Conservation (phyloP, 2,329 filamentous ascomycete species). For the Allantophomopsis cytisporea region DNA sequence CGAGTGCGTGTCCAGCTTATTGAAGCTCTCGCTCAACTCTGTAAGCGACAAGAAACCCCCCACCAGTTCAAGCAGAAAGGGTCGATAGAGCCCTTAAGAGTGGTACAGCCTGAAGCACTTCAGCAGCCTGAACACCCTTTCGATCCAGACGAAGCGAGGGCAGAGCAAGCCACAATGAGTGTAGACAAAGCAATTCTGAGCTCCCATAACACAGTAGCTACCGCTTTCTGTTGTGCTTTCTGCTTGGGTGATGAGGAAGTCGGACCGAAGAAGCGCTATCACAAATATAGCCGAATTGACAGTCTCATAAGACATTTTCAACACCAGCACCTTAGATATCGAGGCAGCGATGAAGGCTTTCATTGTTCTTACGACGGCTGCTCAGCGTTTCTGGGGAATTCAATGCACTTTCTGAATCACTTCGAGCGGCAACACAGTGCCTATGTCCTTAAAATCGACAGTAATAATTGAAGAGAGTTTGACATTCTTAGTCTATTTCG, state of each 20-base stretch:
- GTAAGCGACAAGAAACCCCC: constrained; percentile 9
- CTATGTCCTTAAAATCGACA: no score
- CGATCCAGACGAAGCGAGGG: neutral
- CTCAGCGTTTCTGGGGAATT: neutral
- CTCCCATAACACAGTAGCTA: neutral
- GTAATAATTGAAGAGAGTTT: no score
- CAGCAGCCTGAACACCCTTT: neutral
- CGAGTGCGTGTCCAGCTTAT: constrained; percentile 8
- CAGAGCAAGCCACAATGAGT: constrained; percentile 1
- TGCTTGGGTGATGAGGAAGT: constrained; percentile 3
- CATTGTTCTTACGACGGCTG: neutral
- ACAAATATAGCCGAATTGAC: constrained; percentile 2
- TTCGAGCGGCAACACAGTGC: neutral
- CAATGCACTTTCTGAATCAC: constrained; percentile 1
- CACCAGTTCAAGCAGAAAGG: constrained; percentile 4
- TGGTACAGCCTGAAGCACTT: neutral
- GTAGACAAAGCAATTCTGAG: neutral
- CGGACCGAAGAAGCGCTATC: constrained; percentile 3
- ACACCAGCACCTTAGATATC: constrained; percentile 1
- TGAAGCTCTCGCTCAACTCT: constrained; percentile 7
- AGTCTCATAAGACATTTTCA: constrained; percentile 3
- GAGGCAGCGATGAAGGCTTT: neutral
- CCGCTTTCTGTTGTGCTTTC: constrained; percentile 2
- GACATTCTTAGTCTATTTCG: no score
- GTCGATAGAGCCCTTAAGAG: neutral